Percentiles rank a stretch among this genome's conserved stretches.
phyloP scores from a whole-genome alignment of 108 stramenopile genomes.

The Nitzschia sp. region DNA sequence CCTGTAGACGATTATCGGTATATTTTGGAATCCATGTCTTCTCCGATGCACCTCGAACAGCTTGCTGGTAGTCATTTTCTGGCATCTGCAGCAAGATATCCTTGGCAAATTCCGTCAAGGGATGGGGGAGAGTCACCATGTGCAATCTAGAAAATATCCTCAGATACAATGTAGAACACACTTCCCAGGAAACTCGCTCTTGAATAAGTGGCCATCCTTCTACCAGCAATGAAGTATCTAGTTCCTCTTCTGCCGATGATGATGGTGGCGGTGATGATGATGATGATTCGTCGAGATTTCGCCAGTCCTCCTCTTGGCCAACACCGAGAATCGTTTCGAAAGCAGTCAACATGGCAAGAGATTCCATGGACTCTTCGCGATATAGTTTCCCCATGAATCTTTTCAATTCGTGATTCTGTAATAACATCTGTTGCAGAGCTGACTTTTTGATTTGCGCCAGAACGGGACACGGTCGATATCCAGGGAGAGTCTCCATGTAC shows the following conservation, averaged over 20 bases:
- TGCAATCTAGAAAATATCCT: slow-evolving; percentile 21
- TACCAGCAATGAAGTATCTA: slow-evolving; percentile 12
- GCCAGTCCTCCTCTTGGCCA: neutral
- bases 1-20: slow-evolving; percentile 14
- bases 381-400: slow-evolving; percentile 1
- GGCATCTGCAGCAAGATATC: slow-evolving; percentile 7
- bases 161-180: neutral
- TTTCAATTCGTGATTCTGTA: neutral
- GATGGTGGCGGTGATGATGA: neutral
- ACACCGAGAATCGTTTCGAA: neutral
- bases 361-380: slow-evolving; percentile 7
- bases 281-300: neutral
- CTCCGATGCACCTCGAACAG: neutral
- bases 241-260: neutral
- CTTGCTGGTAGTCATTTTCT: neutral
- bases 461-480: neutral
- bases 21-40: neutral
- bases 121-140: slow-evolving; percentile 27
- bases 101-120: slow-evolving; percentile 23
- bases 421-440: neutral
- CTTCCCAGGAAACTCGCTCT: slow-evolving; percentile 1
- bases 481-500: neutral
- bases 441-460: neutral
- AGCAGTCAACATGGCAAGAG: slow-evolving; percentile 5
- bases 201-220: slow-evolving; percentile 40